Evolutionary conservation across 306 rosid genomes (phyloP).

Genomic region (Dalbergia cultrata): DNA sequence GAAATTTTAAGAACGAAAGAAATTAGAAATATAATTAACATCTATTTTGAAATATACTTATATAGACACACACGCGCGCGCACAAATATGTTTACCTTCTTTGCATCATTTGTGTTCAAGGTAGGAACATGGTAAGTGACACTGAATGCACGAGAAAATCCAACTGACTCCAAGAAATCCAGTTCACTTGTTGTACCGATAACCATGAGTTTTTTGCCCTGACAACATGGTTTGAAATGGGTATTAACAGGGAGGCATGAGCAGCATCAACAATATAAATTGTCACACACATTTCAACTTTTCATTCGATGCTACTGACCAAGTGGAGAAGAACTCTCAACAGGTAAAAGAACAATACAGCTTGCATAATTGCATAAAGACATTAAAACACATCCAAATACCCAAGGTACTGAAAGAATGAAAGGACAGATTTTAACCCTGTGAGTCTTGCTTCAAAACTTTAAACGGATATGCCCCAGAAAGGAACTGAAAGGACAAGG

Average conservation of each 20-base stretch:
- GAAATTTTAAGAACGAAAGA: conserved; percentile 42
- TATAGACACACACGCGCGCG: no score
- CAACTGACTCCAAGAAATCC: conserved; percentile 82
- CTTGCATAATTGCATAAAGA: conserved; percentile 29
- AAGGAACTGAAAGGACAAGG: conserved; percentile 29
- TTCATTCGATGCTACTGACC: conserved; percentile 38
- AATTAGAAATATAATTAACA: conserved; percentile 1
- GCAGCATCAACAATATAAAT: conserved; percentile 24
- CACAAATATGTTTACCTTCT: conserved; percentile 69
- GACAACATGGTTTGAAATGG: conserved; percentile 42
- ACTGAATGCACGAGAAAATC: conserved; percentile 80
- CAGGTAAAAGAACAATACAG: conserved; percentile 18
- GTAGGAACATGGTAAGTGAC: conserved; percentile 85
- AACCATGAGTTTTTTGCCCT: conserved; percentile 97
- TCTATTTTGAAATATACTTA: neutral
- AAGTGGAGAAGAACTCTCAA: conserved; percentile 41
- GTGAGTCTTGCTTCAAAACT: conserved; percentile 14
- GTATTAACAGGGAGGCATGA: conserved; percentile 18
- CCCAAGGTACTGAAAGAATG: conserved; percentile 31
- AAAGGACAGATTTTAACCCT: neutral
- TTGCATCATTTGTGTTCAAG: conserved; percentile 70
- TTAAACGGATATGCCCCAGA: conserved; percentile 35
- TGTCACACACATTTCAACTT: conserved; percentile 19
- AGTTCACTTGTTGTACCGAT: conserved; percentile 94
- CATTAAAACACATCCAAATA: conserved; percentile 12